Base-by-base conservation (phyloP, 2,329 filamentous ascomycete species). In the Mycosphaerelloides madeirae region DNA sequence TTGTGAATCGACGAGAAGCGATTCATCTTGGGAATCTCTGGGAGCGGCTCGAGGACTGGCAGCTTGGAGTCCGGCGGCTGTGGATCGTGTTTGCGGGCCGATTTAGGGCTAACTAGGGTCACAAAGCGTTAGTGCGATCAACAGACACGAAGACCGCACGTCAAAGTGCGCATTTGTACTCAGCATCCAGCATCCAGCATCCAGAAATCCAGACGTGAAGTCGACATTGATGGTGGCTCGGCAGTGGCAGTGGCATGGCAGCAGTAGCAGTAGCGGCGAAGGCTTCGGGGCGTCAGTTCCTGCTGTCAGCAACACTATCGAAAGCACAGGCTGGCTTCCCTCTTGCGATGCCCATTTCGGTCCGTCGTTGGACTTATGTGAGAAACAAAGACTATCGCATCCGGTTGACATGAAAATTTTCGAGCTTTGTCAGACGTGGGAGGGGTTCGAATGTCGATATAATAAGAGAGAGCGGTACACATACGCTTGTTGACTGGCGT, bases 21-120 rank as follows among this genome's bases (percentile, higher is more conserved):
- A 44, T 46, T 50, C 52, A 55, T 55, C 33, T 35, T 19, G 36
- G 35, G 29, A 14, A 46, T 25, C 18, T 48, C 49, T 19, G 48
- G 44, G 8, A 50, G 34, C n/a, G 31, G 42, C 20, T 43, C 25
- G 15, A 18, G 31, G 9, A 9, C 5, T 5, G 22, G 22, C 22
- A 25, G 22, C 22, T 25, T 25, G 22, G 22, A 25, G 22, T 25
- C 22, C 22, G 22, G 22, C 22, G 22, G 22, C 22, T 16, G 28
- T 35, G n/a, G 28, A 36, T 29, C 22, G 25, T 12, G 41, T 12
- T 29, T 31, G 42, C 22, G 39, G 43, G 31, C 19, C 31, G 19
- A 32, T 16, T 6, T n/a, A 32, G 31, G 31, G 5, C 6, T 6
- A 16, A 14, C 31, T 32, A 32, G 13, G 13, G 33, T 14, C 16